These are phyloP conservation scores for Hypoxylon sp. DNA, from an alignment of 2,329 filamentous ascomycete species.

Conservation along the genomic window DNA sequence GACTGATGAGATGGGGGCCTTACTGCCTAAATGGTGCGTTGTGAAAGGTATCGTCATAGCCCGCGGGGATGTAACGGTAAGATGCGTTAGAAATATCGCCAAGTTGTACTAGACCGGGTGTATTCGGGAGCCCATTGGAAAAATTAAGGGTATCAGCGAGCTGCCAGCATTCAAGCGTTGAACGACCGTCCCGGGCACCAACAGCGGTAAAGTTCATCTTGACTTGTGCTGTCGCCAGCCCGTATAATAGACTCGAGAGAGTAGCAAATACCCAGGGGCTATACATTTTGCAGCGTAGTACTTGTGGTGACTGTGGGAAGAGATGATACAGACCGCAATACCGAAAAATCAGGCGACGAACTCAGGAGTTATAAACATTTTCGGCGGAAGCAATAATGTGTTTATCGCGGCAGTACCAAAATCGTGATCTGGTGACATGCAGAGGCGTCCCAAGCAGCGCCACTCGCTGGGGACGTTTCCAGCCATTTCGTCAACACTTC, in stretches of 20 bases:
- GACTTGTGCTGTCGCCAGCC: slow-evolving; percentile 21
- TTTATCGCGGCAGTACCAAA: no score
- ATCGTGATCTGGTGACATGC: no score
- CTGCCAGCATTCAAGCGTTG: slow-evolving; percentile 63
- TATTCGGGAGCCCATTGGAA: slow-evolving; percentile 53
- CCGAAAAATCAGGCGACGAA: no score
- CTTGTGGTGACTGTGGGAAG: no score
- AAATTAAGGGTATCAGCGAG: slow-evolving; percentile 56
- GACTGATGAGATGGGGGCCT: slow-evolving; percentile 21
- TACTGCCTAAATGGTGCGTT: slow-evolving; percentile 61
- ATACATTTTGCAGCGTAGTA: slow-evolving; percentile 20
- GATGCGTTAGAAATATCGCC: slow-evolving; percentile 55
- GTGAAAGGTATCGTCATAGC: slow-evolving; percentile 59
- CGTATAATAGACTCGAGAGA: slow-evolving; percentile 7
- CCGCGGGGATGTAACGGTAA: slow-evolving; percentile 56
- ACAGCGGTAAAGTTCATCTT: slow-evolving; percentile 60
- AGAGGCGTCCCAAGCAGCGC: no score
- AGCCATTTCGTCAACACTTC: no score
- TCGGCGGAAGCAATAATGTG: no score
- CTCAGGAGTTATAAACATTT: no score
- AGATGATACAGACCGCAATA: no score
- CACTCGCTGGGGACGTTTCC: no score
- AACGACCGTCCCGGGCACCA: slow-evolving; percentile 54
- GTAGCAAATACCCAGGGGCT: neutral
- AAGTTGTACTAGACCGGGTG: slow-evolving; percentile 54